These are phyloP conservation scores for Trichoderma lentiforme DNA, from an alignment of 2,329 filamentous ascomycete genomes.

Conservation along the genomic window DNA sequence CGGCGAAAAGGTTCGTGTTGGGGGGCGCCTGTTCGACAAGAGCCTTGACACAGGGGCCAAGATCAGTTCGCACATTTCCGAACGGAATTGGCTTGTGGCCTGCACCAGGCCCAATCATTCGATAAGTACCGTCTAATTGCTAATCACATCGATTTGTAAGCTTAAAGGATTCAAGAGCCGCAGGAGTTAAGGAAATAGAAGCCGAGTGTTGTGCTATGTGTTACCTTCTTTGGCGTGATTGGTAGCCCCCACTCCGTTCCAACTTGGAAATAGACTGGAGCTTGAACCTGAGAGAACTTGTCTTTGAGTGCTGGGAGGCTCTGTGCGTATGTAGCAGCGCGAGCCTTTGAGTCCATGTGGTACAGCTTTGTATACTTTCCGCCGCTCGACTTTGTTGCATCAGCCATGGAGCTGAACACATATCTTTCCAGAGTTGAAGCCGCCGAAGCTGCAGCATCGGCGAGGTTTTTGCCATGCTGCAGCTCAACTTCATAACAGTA, in stretches of 20 bases:
- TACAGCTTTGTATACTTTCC: constrained; percentile 41
- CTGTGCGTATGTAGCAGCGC: constrained; percentile 29
- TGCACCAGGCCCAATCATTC: constrained; percentile 19
- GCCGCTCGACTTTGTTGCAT: constrained; percentile 35
- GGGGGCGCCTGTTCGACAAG: constrained; percentile 17
- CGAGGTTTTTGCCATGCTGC: constrained; percentile 36
- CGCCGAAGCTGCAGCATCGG: constrained; percentile 33
- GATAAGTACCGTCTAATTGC: constrained; percentile 21
- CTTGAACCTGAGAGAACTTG: constrained; percentile 21
- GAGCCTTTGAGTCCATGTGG: constrained; percentile 43
- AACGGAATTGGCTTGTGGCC: constrained; percentile 21
- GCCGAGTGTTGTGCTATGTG: neutral
- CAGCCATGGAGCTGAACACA: constrained; percentile 37
- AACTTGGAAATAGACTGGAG: constrained; percentile 20
- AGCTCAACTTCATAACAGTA: constrained; percentile 34
- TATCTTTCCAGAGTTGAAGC: constrained; percentile 35
- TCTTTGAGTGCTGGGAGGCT: constrained; percentile 10
- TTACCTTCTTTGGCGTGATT: constrained; percentile 22
- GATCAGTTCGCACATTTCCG: constrained; percentile 18
- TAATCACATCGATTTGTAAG: neutral
- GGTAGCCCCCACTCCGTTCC: constrained; percentile 20
- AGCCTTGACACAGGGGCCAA: constrained; percentile 20
- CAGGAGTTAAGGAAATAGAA: neutral
- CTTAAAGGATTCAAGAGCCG: neutral
- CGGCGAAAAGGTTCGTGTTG: constrained; percentile 18